Percentiles rank a stretch among this genome's conserved stretches.
Evolutionary conservation across 1,284 basidiomycete genomes (phyloP).

Genomic region (Ustilago tritici): DNA sequence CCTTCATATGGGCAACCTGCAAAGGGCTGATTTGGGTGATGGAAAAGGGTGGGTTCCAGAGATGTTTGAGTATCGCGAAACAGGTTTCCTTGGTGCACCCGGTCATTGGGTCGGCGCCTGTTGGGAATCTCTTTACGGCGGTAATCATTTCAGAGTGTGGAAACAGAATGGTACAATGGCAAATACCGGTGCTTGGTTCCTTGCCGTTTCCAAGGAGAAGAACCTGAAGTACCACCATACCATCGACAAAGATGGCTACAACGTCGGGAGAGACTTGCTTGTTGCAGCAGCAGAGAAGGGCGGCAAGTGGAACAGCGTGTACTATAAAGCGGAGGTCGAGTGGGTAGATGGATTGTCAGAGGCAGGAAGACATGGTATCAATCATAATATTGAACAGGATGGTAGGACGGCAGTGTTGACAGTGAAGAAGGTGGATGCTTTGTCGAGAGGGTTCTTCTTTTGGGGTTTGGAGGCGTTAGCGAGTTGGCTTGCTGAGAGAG

Average conservation of each 20-base stretch:
- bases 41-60: slow-evolving; percentile 75
- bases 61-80: slow-evolving; percentile 68
- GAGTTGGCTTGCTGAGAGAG: slow-evolving; percentile 39
- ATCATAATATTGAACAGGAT: slow-evolving; percentile 68
- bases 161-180: slow-evolving; percentile 70
- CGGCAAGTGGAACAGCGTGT: slow-evolving; percentile 61
- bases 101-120: slow-evolving; percentile 67
- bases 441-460: slow-evolving; percentile 37
- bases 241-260: slow-evolving; percentile 69
- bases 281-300: slow-evolving; percentile 63
- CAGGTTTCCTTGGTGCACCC: slow-evolving; percentile 63
- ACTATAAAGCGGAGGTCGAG: slow-evolving; percentile 65
- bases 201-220: slow-evolving; percentile 69
- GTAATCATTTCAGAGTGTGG: slow-evolving; percentile 70
- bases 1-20: slow-evolving; percentile 79
- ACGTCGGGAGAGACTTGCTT: slow-evolving; percentile 67
- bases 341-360: slow-evolving; percentile 67
- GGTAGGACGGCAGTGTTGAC: slow-evolving; percentile 64
- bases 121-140: slow-evolving; percentile 67
- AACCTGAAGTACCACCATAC: slow-evolving; percentile 65
- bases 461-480: slow-evolving; percentile 38
- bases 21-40: slow-evolving; percentile 86
- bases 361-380: slow-evolving; percentile 66
- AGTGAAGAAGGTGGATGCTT: slow-evolving; percentile 53
- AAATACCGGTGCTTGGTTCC: slow-evolving; percentile 69